These are phyloP conservation scores for Cladosporium halotolerans DNA, from an alignment of 2,329 filamentous ascomycete species.

Conservation along the genomic window DNA sequence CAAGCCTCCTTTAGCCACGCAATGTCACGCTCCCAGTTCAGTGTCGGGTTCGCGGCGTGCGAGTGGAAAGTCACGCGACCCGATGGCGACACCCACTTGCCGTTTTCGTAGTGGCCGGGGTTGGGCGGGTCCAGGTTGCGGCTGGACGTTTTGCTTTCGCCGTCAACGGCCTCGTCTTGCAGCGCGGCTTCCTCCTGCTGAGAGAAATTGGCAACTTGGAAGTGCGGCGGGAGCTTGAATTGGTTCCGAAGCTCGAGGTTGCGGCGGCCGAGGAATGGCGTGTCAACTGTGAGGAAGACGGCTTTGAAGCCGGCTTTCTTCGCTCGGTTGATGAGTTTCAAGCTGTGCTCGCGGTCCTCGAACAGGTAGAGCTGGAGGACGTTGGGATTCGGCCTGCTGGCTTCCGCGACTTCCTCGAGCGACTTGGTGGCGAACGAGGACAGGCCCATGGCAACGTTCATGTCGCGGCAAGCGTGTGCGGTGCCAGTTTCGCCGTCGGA, in stretches of 20 bases:
- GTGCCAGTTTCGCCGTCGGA: constrained; percentile 48
- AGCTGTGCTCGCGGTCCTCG: constrained; percentile 47
- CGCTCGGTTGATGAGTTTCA: constrained; percentile 31
- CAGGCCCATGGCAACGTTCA: constrained; percentile 44
- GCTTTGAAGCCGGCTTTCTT: constrained; percentile 47
- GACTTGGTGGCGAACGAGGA: constrained; percentile 44
- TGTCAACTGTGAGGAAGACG: constrained; percentile 52
- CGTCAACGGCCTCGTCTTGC: constrained; percentile 14
- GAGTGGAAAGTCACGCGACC: constrained; percentile 36
- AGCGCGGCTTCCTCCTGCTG: constrained; percentile 19
- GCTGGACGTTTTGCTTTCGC: constrained; percentile 3
- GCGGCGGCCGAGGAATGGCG: constrained; percentile 48
- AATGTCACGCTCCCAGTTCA: constrained; percentile 45
- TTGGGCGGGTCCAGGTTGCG: neutral
- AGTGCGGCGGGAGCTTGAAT: constrained; percentile 37
- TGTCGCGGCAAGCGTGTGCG: constrained; percentile 42
- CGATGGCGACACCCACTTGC: constrained; percentile 26
- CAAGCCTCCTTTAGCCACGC: constrained; percentile 41
- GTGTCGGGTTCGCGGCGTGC: constrained; percentile 35
- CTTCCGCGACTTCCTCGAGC: constrained; percentile 46
- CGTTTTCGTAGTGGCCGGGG: constrained; percentile 10
- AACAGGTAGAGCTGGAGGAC: constrained; percentile 52
- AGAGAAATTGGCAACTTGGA: constrained; percentile 32
- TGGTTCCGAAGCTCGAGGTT: constrained; percentile 51
- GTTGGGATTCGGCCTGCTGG: constrained; percentile 40